Base-by-base conservation (phyloP, 192 early-diverging fungal species). In the Coemansia sp. region DNA sequence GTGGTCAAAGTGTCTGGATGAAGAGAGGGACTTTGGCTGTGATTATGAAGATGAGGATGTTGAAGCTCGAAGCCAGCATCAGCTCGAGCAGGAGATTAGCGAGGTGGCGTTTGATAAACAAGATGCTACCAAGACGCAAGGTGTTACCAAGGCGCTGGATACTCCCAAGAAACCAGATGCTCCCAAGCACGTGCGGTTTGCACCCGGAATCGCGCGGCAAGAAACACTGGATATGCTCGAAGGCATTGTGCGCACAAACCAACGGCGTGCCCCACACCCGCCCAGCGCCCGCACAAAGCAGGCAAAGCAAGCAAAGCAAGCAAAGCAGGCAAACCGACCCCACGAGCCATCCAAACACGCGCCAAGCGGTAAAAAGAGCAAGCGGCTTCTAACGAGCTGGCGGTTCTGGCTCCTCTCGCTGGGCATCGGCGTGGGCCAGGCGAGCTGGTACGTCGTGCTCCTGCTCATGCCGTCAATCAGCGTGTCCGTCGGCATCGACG, bases 1-100 rank as follows among this genome's bases (percentile, higher is more conserved):
- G 4, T 80, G 77, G 77, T 73, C 77, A 6, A 69, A 55, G 33
- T 73, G 66, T 27, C 47, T 80, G 12, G 76, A 79, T 5, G 58
- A n/a, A n/a, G n/a, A n/a, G n/a, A n/a, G n/a, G n/a, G n/a, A n/a
- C n/a, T n/a, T n/a, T n/a, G n/a, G n/a, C n/a, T n/a, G n/a, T n/a
- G n/a, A n/a, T n/a, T n/a, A n/a, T n/a, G n/a, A n/a, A n/a, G n/a
- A n/a, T n/a, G n/a, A n/a, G n/a, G n/a, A n/a, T n/a, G n/a, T n/a
- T n/a, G n/a, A n/a, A n/a, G n/a, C n/a, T n/a, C n/a, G n/a, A n/a
- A n/a, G n/a, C n/a, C n/a, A n/a, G n/a, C n/a, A n/a, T n/a, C n/a
- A n/a, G 0, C 0, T 8, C 18, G 18, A 4, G 19, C 18, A 44
- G 19, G 18, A 16, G n/a, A 8, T 12, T 22, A 21, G 6, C 43